These are phyloP conservation scores for Purpureocillium lavendulum DNA, from an alignment of 2,329 filamentous ascomycete genomes.

Conservation along the genomic window DNA sequence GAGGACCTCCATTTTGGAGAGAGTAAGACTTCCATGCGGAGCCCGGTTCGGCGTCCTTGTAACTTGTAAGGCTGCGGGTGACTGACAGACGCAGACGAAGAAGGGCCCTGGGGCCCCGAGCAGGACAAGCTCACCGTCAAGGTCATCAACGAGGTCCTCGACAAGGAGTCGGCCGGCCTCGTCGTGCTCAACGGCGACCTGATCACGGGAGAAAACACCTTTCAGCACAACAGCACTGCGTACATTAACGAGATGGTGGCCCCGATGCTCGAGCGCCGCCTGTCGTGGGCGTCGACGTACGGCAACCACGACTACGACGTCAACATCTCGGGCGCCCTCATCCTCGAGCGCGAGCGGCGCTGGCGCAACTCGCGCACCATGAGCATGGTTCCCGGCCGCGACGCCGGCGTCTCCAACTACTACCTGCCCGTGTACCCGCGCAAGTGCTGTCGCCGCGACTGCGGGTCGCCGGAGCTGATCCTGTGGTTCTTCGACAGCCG, in stretches of 20 bases:
- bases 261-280: constrained; percentile 44
- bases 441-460: constrained; percentile 23
- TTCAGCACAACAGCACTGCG: constrained; percentile 40
- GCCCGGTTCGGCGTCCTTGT: no score
- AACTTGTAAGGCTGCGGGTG: no score
- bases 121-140: constrained; percentile 48
- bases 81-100: no score
- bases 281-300: constrained; percentile 61
- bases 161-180: constrained; percentile 47
- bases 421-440: constrained; percentile 34
- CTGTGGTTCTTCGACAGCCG: constrained; percentile 68
- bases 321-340: constrained; percentile 37
- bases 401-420: constrained; percentile 39
- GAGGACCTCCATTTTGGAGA: constrained; percentile 67
- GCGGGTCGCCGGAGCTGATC: constrained; percentile 34
- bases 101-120: constrained; percentile 25
- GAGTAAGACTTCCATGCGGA: constrained; percentile 1
- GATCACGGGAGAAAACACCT: constrained; percentile 59
- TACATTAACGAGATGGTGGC: constrained; percentile 52
- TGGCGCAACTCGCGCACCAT: constrained; percentile 30
- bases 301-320: constrained; percentile 65
- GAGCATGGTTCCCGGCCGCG: constrained; percentile 33
- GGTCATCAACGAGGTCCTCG: constrained; percentile 51
- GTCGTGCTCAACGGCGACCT: constrained; percentile 66
- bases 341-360: constrained; percentile 30